Percentiles rank a stretch among this genome's conserved stretches.
phyloP scores from a whole-genome alignment of 495 filamentous ascomycete genomes.

The Aspergillus wentii region DNA sequence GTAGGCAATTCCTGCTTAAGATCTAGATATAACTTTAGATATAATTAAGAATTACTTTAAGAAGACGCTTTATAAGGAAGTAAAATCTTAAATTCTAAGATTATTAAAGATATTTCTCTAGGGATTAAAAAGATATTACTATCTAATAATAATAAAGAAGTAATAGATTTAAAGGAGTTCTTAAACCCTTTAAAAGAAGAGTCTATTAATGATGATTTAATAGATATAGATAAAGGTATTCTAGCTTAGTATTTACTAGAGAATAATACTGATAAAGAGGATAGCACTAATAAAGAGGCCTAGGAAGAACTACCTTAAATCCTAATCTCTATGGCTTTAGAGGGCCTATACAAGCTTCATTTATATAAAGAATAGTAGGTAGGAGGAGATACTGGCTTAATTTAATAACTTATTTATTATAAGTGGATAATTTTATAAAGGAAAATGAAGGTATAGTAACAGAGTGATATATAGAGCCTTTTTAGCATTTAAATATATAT shows the following conservation, averaged over 20 bases:
- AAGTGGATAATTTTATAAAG: constrained; percentile 5
- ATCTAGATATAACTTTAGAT: constrained; percentile 1
- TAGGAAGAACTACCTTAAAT: constrained; percentile 4
- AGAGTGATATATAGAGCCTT: not conserved
- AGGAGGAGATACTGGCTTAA: constrained; percentile 5
- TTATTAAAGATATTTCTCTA: constrained; percentile 1
- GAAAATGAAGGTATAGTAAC: not conserved
- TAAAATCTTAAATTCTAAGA: not conserved
- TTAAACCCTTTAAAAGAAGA: constrained; percentile 10
- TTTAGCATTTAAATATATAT: not conserved
- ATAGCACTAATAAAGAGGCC: constrained; percentile 4
- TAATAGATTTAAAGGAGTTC: constrained; percentile 9
- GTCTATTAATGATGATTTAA: constrained; percentile 5
- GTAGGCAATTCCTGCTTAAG: constrained; percentile 12
- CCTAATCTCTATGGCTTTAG: constrained; percentile 4
- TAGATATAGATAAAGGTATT: constrained; percentile 3
- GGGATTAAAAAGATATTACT: constrained; percentile 2
- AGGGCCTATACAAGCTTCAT: constrained; percentile 7
- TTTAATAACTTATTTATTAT: constrained; percentile 5
- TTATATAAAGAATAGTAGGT: constrained; percentile 12
- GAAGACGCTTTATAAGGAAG: constrained; percentile 4
- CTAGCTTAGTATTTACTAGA: constrained; percentile 4
- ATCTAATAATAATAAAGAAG: not conserved
- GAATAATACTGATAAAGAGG: constrained; percentile 15
- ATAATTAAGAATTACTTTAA: constrained; percentile 16